Evolutionary conservation across 1,139 yeast species (phyloP), one percentile per base, ranked within the genome.

Genomic region (Yamadazyma dendronema): DNA sequence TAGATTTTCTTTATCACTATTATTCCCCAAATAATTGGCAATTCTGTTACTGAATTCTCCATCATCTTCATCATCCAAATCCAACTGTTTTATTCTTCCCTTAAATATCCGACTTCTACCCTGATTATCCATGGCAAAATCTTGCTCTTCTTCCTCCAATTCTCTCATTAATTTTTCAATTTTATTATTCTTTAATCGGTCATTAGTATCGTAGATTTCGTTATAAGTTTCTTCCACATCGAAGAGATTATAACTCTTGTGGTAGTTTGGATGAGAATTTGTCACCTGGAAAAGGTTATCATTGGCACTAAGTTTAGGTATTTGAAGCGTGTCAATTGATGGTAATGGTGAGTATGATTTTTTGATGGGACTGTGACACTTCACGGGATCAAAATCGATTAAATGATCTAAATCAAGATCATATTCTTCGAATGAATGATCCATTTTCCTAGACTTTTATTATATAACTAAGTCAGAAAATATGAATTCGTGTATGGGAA

Each of bases 81-180:
- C 38, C 9, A 38, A 24, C 4, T 19, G 28, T 17, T 50, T 57
- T 42, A 67, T 65, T 27, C 75, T 48, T 7, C 71, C 72, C 42
- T 61, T 64, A 48, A 61, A 65, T 29, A 68, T 65, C 17, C 75
- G 56, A 2, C 78, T 67, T 47, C 80, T 62, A 33, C 71, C 61
- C 47, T 68, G 74, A 45, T 65, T 73, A 50, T 74, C 80, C 37
- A 73, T 44, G 40, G 70, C 77, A 25, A 54, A 64, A 36, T 62
- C 67, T 13, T 43, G 35, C 7, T 49, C 38, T 26, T 41, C 35
- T 19, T 34, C 42, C 24, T 54, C 58, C 36, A 65, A 45, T 12
- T 62, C 59, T 37, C 50, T 48, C 26, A 69, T 57, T 44, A 70
- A 52, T 43, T 64, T 65, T 29, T 65, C 67, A 21, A 70, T 57